Conservation (phyloP, 495 filamentous ascomycete species). For the Penicilliopsis zonata region DNA sequence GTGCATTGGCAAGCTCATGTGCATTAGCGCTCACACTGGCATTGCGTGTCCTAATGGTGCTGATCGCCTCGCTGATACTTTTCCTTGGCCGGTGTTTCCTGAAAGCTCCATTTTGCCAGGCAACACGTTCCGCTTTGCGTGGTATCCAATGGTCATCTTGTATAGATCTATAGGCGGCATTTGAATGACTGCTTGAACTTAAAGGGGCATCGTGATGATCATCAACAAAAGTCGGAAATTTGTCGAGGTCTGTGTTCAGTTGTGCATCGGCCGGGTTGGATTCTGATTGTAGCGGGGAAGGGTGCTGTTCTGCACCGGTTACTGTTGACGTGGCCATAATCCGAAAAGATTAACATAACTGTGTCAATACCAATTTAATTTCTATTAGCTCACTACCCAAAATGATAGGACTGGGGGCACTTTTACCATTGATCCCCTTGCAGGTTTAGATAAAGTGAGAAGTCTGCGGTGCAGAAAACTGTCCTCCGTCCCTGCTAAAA, state of each 20-base stretch:
- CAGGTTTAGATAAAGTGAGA: too few relatives aligned
- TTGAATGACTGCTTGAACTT: constrained; percentile 12
- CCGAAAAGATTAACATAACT: constrained; percentile 3
- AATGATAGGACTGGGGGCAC: too few relatives aligned
- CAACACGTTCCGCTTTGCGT: constrained; percentile 16
- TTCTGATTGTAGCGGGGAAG: constrained; percentile 31
- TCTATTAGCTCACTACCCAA: not conserved
- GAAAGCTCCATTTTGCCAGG: constrained; percentile 31
- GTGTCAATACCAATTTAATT: constrained; percentile 3
- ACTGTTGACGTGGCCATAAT: constrained; percentile 33
- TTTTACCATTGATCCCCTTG: too few relatives aligned
- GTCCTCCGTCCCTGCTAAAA: too few relatives aligned
- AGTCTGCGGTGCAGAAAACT: too few relatives aligned
- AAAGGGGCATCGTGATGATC: constrained; percentile 17
- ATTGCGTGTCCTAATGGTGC: constrained; percentile 61
- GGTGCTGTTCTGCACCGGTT: constrained; percentile 31
- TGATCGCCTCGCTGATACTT: constrained; percentile 77
- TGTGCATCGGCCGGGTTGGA: constrained; percentile 17
- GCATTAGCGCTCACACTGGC: constrained; percentile 84
- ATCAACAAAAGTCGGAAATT: constrained; percentile 32
- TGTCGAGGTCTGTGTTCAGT: constrained; percentile 28
- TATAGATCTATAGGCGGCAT: constrained; percentile 20
- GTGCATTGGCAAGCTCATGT: constrained; percentile 82
- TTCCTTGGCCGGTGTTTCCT: constrained; percentile 58
- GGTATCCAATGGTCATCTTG: constrained; percentile 26